Base-by-base conservation (phyloP, 345 rosid genomes). In the Bruguiera parviflora region DNA sequence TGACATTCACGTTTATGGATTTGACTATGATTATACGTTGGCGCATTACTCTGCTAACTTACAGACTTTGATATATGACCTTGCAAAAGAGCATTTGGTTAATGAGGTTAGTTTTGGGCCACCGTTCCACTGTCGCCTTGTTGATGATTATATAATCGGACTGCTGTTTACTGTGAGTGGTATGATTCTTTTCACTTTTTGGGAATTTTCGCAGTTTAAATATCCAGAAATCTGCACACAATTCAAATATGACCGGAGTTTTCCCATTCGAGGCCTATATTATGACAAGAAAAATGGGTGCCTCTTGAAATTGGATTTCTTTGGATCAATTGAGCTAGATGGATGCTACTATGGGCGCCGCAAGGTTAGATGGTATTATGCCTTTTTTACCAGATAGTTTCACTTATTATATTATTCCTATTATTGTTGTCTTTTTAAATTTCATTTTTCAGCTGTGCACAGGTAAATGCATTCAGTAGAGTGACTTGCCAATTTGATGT, bases 341-440 rank as follows among this genome's bases (percentile, higher is more conserved):
- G 99, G 99, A 53, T 94, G 99, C 87, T 91, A 88, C 77, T 94
- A 81, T 75, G 96, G 99, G 63, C 95, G 88, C 55, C 88, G 80
- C 69, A 92, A 89, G 99, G 99, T 87, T 43, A 43, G 49, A 33
- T 33, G 9, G 37, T 2, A 33, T 33, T 33, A 33, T 33, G 37
- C 13, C 1, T 55, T 10, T 20, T 7, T 24, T 1, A 24, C 22
- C 24, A 56, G 13, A 55, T 22, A 5, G 16, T 25, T n/a, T 8
- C 65, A 47, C 47, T 71, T 53, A 21, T 52, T 47, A 22, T n/a
- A n/a, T 22, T 9, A 10, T 9, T 21, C 18, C 20, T 55, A 1
- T 39, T 9, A 39, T 9, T 39, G 47, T 39, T 39, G 16, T 39
- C 16, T 39, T 39, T 43, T 43, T 43, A 43, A 4, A 43, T 43